Base-by-base conservation (phyloP, 805 yeast species). In the Pichia eremophila region DNA sequence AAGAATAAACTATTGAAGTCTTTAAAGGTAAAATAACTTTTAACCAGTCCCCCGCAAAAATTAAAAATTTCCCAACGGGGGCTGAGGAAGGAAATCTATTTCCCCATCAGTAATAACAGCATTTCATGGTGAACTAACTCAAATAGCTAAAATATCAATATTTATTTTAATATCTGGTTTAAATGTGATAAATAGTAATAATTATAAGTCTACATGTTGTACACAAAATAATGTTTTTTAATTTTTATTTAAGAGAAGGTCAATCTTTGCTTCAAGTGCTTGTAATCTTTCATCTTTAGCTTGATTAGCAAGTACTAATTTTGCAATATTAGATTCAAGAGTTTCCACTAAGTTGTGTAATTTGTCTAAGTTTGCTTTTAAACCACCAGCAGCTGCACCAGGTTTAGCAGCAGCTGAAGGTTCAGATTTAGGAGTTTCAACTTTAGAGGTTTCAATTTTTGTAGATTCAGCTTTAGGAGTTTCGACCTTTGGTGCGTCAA, bases 351-450 rank as follows among this genome's bases (percentile, higher is more conserved):
- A 63, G 2, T 66, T 49, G 6, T 84, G 78, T 46, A 85, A 68
- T 52, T 75, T 81, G 53, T 83, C 91, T 32, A 85, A 81, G 1
- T 88, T 79, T 10, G 78, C 83, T 57, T 83, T 83, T 50, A 85
- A 70, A 0, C 89, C 84, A 32, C 84, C 73, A 18, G 85, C 78
- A 28, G 74, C 71, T 29, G 69, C 61, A 17, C 66, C 58, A 19
- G 45, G 50, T 53, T 42, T 55, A 45, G 39, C 47, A 29, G 11
- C 5, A 5, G 25, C 4, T 29, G 32, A 29, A 12, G 32, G 25
- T 22, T 22, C 25, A 5, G 32, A 9, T 29, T 29, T 29, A 9
- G 32, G 10, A 3, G 32, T 29, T 8, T 29, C 32, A 29, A 12
- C 14, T 7, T 5, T 29, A 14, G 17, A 10, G 15, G 39, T 8